Conservation (phyloP, 257 asterid species). For the Buddleja alternifolia region DNA sequence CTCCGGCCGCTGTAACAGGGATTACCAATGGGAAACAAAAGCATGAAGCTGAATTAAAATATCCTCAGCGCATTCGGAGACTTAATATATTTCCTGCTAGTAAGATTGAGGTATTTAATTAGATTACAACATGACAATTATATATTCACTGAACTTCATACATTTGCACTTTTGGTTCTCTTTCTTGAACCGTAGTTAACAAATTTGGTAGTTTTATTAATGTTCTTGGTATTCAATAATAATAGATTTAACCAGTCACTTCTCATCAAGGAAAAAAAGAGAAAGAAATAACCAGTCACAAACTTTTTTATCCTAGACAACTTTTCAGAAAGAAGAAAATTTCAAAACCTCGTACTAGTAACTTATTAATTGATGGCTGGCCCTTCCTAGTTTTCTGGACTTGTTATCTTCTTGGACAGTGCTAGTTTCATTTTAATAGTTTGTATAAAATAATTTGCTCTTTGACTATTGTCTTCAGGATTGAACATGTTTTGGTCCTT, state of each 20-base stretch:
- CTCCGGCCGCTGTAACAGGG: slow-evolving; percentile 56
- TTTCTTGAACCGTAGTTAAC: not conserved
- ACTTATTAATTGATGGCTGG: not conserved
- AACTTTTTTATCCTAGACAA: not conserved
- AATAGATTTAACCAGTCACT: not conserved
- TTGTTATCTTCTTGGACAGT: not conserved
- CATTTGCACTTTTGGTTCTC: not conserved
- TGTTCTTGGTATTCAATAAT: not conserved
- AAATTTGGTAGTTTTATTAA: slow-evolving; percentile 1
- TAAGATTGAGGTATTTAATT: slow-evolving; percentile 76
- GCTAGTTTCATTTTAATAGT: not conserved
- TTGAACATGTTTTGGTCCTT: not conserved
- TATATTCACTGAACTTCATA: slow-evolving; percentile 23
- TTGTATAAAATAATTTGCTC: not conserved
- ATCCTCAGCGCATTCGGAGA: slow-evolving; percentile 87
- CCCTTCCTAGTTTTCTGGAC: not conserved
- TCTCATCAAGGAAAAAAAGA: no score
- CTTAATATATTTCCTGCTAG: slow-evolving; percentile 90
- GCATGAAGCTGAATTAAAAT: slow-evolving; percentile 90
- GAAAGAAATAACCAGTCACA: slow-evolving; percentile 1
- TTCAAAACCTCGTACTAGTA: not conserved
- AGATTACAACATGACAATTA: slow-evolving; percentile 1
- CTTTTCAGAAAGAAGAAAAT: not conserved
- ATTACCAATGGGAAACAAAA: slow-evolving; percentile 75
- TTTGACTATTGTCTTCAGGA: not conserved